Conservation (phyloP, 2,329 filamentous ascomycete genomes). For the Cryphonectria naterciae region DNA sequence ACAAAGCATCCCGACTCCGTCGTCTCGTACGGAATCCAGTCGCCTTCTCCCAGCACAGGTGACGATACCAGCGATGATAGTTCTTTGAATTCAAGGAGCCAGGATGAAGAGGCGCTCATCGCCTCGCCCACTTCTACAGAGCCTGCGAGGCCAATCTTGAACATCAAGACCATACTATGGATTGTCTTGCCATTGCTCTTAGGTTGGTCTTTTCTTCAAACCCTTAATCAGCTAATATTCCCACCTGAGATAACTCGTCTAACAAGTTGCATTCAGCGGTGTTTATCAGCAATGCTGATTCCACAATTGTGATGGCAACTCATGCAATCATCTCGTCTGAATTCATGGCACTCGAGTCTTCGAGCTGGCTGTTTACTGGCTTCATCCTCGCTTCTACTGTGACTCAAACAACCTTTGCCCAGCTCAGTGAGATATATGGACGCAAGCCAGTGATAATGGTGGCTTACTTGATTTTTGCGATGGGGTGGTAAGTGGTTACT, state of each 20-base stretch:
- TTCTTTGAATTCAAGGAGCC: neutral
- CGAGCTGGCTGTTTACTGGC: constrained; percentile 60
- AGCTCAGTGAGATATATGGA: constrained; percentile 62
- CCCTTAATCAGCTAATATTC: too few relatives aligned
- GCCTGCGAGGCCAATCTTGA: neutral
- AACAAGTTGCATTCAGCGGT: constrained; percentile 47
- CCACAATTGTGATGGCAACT: constrained; percentile 68
- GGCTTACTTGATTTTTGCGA: constrained; percentile 55
- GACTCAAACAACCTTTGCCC: constrained; percentile 58
- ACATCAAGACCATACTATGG: constrained; percentile 29
- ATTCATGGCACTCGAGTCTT: constrained; percentile 59
- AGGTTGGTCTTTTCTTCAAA: constrained; percentile 27
- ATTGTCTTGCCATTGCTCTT: constrained; percentile 34
- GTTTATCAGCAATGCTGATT: constrained; percentile 68
- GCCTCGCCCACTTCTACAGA: neutral
- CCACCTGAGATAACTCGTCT: neutral
- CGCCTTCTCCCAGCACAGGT: constrained; percentile 4
- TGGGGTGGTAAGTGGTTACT: constrained; percentile 47
- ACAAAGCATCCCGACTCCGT: constrained; percentile 9
- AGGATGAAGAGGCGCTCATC: constrained; percentile 26
- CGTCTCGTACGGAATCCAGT: constrained; percentile 7
- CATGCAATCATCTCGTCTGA: constrained; percentile 65
- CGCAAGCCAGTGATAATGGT: constrained; percentile 54
- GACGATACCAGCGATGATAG: constrained; percentile 3
- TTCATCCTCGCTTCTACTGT: constrained; percentile 56